Evolutionary conservation across 192 early-diverging fungal genomes (phyloP).

Genomic region (Radiomyces spectabilis): DNA sequence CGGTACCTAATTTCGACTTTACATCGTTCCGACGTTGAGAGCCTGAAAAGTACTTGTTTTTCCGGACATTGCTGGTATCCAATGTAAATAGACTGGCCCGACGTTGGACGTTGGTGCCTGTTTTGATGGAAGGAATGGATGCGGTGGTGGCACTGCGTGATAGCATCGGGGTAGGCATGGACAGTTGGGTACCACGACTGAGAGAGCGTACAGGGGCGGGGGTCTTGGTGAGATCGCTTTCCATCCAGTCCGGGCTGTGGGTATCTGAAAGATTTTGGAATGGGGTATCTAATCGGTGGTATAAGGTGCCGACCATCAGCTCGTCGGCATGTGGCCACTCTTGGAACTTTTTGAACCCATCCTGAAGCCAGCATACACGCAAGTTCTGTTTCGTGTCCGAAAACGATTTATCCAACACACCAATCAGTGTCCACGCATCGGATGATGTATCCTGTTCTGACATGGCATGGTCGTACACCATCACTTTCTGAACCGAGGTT

Average conservation of each 20-base stretch:
- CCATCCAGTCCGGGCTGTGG: neutral
- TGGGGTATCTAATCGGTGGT: too few species aligned
- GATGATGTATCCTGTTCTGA: slow-evolving; percentile 18
- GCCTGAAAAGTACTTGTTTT: neutral
- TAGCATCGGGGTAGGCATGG: slow-evolving; percentile 2
- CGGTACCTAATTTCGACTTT: too few species aligned
- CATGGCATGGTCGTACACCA: slow-evolving; percentile 40
- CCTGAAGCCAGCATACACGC: slow-evolving; percentile 37
- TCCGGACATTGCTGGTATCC: slow-evolving; percentile 1
- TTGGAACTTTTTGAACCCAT: slow-evolving; percentile 34
- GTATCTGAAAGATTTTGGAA: too few species aligned
- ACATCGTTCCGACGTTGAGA: neutral
- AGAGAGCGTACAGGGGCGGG: neutral
- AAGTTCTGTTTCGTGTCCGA: slow-evolving; percentile 3
- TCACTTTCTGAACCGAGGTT: slow-evolving; percentile 10
- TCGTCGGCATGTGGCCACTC: neutral
- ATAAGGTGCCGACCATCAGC: too few species aligned
- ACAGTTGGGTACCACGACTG: neutral
- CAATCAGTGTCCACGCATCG: slow-evolving; percentile 38
- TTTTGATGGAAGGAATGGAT: neutral
- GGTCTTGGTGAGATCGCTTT: neutral
- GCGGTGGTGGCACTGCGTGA: slow-evolving; percentile 11
- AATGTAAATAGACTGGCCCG: slow-evolving; percentile 12
- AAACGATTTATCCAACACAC: slow-evolving; percentile 27
- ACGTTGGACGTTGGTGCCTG: slow-evolving; percentile 4